Conservation (phyloP, 345 rosid species). For the Gossypium bickii region DNA sequence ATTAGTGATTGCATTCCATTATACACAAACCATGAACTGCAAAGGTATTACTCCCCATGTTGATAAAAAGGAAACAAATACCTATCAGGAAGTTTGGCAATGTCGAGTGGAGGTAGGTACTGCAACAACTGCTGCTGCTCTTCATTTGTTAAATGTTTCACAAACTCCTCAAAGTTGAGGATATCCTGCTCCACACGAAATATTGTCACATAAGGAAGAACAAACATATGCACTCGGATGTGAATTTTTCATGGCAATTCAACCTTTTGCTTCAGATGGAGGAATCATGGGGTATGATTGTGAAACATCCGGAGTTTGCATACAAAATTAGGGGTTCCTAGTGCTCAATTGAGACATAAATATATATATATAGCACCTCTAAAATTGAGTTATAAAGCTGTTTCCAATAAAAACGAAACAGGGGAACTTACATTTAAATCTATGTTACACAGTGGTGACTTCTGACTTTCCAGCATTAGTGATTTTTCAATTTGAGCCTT, state of each 20-base stretch:
- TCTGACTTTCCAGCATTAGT: constrained; percentile 50
- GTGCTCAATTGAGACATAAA: neutral
- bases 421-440: constrained; percentile 62
- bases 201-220: constrained; percentile 3
- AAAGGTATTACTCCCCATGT: neutral
- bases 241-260: neutral
- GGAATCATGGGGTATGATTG: neutral
- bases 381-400: neutral
- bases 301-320: neutral
- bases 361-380: neutral
- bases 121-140: constrained; percentile 78
- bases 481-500: constrained; percentile 55
- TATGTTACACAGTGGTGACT: constrained; percentile 63
- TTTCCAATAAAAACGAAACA: neutral
- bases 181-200: constrained; percentile 49
- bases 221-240: neutral
- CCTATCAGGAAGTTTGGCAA: constrained; percentile 60
- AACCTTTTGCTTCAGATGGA: neutral
- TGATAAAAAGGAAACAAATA: neutral
- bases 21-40: neutral
- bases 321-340: neutral
- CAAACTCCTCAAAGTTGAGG: constrained; percentile 74
- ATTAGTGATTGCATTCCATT: neutral
- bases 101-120: constrained; percentile 64
- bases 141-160: constrained; percentile 55